Conservation (phyloP, 345 rosid genomes). For the Eucalyptus tenuipes region DNA sequence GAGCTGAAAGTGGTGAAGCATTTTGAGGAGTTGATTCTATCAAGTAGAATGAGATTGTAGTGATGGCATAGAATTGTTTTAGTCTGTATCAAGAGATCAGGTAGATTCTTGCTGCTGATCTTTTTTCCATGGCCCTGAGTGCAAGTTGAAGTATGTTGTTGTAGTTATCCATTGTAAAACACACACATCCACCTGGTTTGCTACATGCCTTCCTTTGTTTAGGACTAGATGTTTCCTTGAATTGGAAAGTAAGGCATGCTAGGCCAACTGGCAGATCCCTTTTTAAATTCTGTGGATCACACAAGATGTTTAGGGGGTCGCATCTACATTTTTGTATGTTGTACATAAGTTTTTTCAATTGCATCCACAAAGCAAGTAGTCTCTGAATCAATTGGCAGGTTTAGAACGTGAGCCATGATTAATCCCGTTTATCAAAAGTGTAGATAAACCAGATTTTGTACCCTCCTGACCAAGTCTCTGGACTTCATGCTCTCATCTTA, state of each 20-base stretch:
- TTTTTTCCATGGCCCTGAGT: neutral
- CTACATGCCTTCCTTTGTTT: neutral
- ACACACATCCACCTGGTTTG: neutral
- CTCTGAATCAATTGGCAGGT: neutral
- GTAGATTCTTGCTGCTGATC: neutral
- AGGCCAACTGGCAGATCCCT: too few relatives aligned
- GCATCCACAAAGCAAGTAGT: neutral
- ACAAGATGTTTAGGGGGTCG: too few relatives aligned
- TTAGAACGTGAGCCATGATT: neutral
- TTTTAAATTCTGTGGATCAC: too few relatives aligned
- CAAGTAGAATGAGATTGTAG: too few relatives aligned
- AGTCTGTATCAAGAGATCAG: neutral
- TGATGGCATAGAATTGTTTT: neutral
- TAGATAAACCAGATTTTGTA: neutral
- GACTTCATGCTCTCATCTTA: neutral
- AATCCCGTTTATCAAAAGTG: neutral
- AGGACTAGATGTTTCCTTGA: too few relatives aligned
- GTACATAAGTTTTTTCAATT: neutral
- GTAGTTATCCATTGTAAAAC: too few relatives aligned
- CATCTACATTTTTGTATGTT: too few relatives aligned
- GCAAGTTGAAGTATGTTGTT: neutral
- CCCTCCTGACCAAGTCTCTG: neutral
- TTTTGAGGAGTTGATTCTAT: too few relatives aligned
- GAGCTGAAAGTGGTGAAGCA: too few relatives aligned
- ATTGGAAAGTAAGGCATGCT: too few relatives aligned